phyloP scores from a whole-genome alignment of 805 yeast genomes.

The Nakazawaea populi region DNA sequence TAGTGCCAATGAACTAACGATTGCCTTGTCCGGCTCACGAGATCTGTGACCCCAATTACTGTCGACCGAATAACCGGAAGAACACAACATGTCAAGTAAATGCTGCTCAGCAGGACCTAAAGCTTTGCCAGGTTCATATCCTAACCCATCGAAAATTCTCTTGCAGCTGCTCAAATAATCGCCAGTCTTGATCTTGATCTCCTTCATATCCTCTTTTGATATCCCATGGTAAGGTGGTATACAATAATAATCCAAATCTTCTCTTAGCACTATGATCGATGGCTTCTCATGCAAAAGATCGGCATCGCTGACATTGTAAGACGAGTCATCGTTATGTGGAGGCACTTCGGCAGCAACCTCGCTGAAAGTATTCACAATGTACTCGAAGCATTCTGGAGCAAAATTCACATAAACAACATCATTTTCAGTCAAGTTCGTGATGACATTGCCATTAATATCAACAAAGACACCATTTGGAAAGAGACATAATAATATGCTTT shows the following conservation, averaged over 20 bases:
- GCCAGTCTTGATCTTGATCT: conserved; percentile 71
- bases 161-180: conserved; percentile 49
- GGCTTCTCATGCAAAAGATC: conserved; percentile 76
- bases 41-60: conserved; percentile 86
- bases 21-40: conserved; percentile 83
- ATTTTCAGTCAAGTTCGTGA: conserved; percentile 71
- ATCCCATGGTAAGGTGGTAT: conserved; percentile 67
- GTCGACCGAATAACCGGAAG: conserved; percentile 67
- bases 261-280: conserved; percentile 84
- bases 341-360: conserved; percentile 60
- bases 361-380: conserved; percentile 68
- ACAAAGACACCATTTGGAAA: conserved; percentile 89
- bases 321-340: conserved; percentile 25
- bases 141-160: conserved; percentile 76
- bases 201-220: conserved; percentile 52
- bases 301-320: conserved; percentile 34
- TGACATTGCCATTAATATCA: conserved; percentile 70
- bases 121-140: conserved; percentile 45
- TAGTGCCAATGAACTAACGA: conserved; percentile 76
- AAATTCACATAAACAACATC: conserved; percentile 81
- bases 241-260: conserved; percentile 90
- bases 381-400: conserved; percentile 80
- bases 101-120: conserved; percentile 93
- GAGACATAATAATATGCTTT: conserved; percentile 76
- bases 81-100: conserved; percentile 87